These are phyloP conservation scores for Ormosia emarginata DNA, from an alignment of 306 rosid genomes.

Conservation along the genomic window DNA sequence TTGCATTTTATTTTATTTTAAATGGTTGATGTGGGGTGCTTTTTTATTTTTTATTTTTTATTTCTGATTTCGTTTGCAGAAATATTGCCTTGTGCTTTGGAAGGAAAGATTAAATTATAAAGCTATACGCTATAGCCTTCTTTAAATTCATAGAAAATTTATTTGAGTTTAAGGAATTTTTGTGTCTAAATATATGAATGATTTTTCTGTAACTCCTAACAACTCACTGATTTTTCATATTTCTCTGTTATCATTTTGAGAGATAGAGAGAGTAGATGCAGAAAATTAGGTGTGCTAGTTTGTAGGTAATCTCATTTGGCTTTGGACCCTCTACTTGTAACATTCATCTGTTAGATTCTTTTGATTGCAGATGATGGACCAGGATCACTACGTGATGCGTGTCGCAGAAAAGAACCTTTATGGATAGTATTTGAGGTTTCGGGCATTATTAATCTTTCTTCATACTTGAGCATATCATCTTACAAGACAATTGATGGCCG, in stretches of 20 bases:
- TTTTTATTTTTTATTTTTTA: neutral
- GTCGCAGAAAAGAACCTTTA: slow-evolving; percentile 74
- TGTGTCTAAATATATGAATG: neutral
- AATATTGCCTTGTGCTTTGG: neutral
- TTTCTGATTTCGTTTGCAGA: neutral
- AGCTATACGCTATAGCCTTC: neutral
- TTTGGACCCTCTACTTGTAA: neutral
- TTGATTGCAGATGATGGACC: slow-evolving; percentile 83
- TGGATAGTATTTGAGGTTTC: slow-evolving; percentile 94
- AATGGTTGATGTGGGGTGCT: neutral
- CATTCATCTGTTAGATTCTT: neutral
- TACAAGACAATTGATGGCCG: slow-evolving; percentile 85
- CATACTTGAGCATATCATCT: slow-evolving; percentile 73
- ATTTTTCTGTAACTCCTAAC: neutral
- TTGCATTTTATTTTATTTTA: neutral
- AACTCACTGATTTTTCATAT: neutral
- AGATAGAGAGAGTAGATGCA: neutral
- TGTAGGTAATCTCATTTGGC: neutral
- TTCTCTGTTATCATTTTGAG: neutral
- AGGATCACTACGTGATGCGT: slow-evolving; percentile 79
- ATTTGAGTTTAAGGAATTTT: neutral
- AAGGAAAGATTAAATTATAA: neutral
- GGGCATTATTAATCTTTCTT: slow-evolving; percentile 66
- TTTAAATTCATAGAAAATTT: neutral
- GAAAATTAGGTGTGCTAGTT: neutral